Conservation (phyloP, 345 rosid genomes). For the Populus euphratica region DNA sequence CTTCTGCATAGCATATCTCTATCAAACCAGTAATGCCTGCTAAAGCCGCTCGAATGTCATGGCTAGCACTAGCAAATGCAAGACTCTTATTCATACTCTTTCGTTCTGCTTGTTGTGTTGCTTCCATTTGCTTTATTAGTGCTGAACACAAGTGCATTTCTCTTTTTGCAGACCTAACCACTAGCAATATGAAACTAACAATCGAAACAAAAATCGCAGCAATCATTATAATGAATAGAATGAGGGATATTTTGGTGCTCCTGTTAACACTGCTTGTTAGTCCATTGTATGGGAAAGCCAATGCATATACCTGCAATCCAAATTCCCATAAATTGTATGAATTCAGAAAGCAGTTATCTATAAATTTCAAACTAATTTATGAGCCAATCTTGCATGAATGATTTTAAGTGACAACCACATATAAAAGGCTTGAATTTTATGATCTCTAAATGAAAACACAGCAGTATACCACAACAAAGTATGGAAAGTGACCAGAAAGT, state of each 20-base stretch:
- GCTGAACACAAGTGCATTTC: slow-evolving; percentile 47
- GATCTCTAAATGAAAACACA: too few species aligned
- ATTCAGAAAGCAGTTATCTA: not conserved
- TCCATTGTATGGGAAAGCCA: slow-evolving; percentile 40
- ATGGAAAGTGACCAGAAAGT: too few species aligned
- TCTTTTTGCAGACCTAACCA: slow-evolving; percentile 36
- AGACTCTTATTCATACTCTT: slow-evolving; percentile 73
- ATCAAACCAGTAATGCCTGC: slow-evolving; percentile 62
- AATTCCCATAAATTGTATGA: not conserved
- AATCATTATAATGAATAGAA: slow-evolving; percentile 27
- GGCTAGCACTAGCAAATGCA: slow-evolving; percentile 73
- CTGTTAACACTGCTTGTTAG: slow-evolving; percentile 13
- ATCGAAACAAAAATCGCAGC: slow-evolving; percentile 21
- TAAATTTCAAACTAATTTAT: not conserved
- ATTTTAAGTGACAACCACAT: not conserved
- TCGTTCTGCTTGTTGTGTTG: slow-evolving; percentile 69
- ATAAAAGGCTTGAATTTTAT: too few species aligned
- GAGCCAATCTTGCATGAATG: not conserved
- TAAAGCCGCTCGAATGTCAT: slow-evolving; percentile 63
- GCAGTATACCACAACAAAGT: too few species aligned
- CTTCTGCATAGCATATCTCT: slow-evolving; percentile 39
- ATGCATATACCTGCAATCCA: slow-evolving; percentile 49
- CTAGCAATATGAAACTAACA: slow-evolving; percentile 33
- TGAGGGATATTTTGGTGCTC: slow-evolving; percentile 22
- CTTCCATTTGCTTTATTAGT: slow-evolving; percentile 69